Evolutionary conservation across 306 rosid species (phyloP).

Genomic region (Astragalus glycyphyllos): DNA sequence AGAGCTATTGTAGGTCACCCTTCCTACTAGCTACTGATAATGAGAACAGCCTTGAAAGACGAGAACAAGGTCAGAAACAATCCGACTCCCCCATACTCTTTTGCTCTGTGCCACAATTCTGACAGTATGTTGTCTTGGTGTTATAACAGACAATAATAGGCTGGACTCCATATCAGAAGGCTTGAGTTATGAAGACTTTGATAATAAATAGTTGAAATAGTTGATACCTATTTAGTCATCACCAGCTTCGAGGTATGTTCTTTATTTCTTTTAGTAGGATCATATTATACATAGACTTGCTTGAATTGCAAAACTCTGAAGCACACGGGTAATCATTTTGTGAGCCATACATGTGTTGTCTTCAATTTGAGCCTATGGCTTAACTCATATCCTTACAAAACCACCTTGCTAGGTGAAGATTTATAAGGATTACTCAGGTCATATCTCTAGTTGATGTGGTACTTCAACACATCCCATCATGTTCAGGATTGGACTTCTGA

Average conservation of each 20-base stretch:
- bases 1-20: slow-evolving; percentile 78
- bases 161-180: slow-evolving; percentile 86
- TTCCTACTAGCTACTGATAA: slow-evolving; percentile 70
- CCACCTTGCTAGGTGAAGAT: too few species aligned
- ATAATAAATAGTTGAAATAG: slow-evolving; percentile 83
- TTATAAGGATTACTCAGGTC: too few species aligned
- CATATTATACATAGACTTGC: slow-evolving; percentile 6
- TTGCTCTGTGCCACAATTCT: slow-evolving; percentile 37
- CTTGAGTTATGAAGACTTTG: slow-evolving; percentile 85
- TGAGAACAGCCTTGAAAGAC: slow-evolving; percentile 68
- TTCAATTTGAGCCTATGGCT: too few species aligned
- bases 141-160: slow-evolving; percentile 64
- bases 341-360: background rate
- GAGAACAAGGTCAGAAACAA: slow-evolving; percentile 68
- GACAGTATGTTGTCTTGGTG: slow-evolving; percentile 38
- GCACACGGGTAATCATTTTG: background rate
- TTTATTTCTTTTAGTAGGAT: slow-evolving; percentile 18
- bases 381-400: too few species aligned
- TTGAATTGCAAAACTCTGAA: background rate
- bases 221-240: slow-evolving; percentile 39
- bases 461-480: too few species aligned
- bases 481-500: too few species aligned
- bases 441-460: too few species aligned
- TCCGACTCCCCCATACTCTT: slow-evolving; percentile 13
- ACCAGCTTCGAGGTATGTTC: slow-evolving; percentile 41